Evolutionary conservation across 768 basidiomycete species (phyloP), one percentile per base, ranked within the genome.

Genomic region (Rubroboletus satanas): DNA sequence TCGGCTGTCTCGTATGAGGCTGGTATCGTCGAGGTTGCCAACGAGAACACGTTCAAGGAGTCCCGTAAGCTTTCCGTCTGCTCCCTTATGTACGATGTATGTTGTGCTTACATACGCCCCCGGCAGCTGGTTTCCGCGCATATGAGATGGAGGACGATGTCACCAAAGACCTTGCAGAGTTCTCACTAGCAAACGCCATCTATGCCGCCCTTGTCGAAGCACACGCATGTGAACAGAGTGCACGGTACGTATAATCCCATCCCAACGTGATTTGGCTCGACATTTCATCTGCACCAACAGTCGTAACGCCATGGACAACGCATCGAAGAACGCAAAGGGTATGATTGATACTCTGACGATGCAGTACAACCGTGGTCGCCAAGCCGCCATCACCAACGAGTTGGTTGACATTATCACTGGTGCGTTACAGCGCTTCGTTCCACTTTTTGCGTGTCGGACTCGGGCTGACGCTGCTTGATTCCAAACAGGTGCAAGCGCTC

Each of bases 301-400:
- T 73, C 88, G 96, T 63, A 98, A 96, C 63, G 97, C 97, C 67
- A 99, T 99, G 97, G 97, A 98, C 83, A 98, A 93, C 69, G 96
- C 96, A 45, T 93, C 95, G 62, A 99, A 99, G 85, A 98, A 99
- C 73, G 97, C 97, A 54, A 77, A 75, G 33, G 94, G 95, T 75
- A 97, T 98, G 94, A 96, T 98, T 67, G 74, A 74, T 57, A 73
- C 78, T 43, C 80, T 98, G 47, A 88, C 89, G 72, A 88, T 97
- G 88, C 82, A 96, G 73, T 98, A 95, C 83, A 98, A 98, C 73
- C 90, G 94, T 83, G 94, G 95, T 80, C 91, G 94, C 70, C 94
- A 98, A 79, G 94, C 94, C 60, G 88, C 93, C 62, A 98, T 98
- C 69, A 98, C 94, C 58, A 96, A 94, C 77, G 93, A 96, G 76